Conservation (phyloP, 2,329 filamentous ascomycete genomes). For the Diaporthe destruens region DNA sequence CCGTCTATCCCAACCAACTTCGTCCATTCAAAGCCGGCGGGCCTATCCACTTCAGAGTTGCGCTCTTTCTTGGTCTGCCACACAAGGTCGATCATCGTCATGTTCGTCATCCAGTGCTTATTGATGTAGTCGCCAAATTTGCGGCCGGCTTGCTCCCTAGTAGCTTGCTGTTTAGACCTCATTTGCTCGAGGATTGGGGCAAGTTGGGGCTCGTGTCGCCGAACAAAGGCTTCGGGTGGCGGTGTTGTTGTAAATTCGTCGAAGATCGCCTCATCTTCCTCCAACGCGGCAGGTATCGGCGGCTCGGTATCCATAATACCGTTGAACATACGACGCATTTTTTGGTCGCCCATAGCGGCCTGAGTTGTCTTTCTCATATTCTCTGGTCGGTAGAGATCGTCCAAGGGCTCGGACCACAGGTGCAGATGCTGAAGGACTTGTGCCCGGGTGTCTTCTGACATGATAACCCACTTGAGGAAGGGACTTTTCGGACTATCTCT, state of each 20-base stretch:
- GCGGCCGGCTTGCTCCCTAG: too few relatives aligned
- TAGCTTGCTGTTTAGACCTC: background rate
- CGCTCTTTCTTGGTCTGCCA: background rate
- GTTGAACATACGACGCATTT: background rate
- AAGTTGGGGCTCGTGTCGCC: background rate
- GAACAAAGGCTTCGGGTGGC: background rate
- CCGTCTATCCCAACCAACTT: background rate
- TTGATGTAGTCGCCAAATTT: background rate
- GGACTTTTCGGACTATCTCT: background rate
- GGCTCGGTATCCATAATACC: rapidly evolving
- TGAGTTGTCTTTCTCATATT: background rate
- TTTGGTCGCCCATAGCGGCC: rapidly evolving
- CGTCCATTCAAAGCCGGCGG: background rate
- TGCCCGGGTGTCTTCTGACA: background rate
- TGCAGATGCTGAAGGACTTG: background rate
- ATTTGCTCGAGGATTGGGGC: constrained; percentile 13
- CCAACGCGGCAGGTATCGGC: background rate
- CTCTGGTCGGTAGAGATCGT: background rate
- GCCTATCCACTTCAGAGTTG: background rate
- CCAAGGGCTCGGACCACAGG: background rate
- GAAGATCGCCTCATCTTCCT: background rate
- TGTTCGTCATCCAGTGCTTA: constrained; percentile 1
- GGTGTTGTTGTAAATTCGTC: background rate
- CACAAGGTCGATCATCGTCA: background rate
- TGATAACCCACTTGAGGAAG: background rate